Base-by-base conservation (phyloP, 2,329 filamentous ascomycete species). In the Pseudogymnoascus sp. region DNA sequence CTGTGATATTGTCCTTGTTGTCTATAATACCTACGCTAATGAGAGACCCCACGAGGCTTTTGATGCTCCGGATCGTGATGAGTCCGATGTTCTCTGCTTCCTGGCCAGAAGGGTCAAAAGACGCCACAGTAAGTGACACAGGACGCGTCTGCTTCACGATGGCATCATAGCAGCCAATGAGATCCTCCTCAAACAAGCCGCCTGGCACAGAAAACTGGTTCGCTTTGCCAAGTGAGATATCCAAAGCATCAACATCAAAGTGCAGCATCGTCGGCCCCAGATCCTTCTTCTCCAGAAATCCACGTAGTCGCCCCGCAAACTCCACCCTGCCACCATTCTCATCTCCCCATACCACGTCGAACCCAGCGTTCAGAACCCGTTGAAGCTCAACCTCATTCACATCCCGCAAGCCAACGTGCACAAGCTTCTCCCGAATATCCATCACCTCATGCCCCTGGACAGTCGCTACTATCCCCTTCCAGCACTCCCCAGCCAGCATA, bases 191-290 rank as follows among this genome's bases (percentile, higher is more conserved):
- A n/a, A 70, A 53, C 33, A 78, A 35, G 0, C 74, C 75, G 1
- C 74, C 75, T 1, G 71, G 69, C 0, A 72, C 74, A 23, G 74
- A 71, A 62, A 73, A 76, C 36, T 72, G 72, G 63, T 77, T 76
- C 3, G 71, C 74, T n/a, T 68, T 69, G 0, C 75, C 75, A 11
- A 75, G 65, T 0, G 70, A 72, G 2, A 69, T 64, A 50, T 77
- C 75, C 3, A 77, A 65, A 3, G 70, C 67, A 61, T 76, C 76
- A 4, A 76, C 67, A 50, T 77, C 75, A 1, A 77, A 61, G 53
- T 77, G 76, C 6, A 76, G 71, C 61, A 75, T 66, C 1, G 71
- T 69, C 15, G 62, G 60, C 26, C 60, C 62, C 47, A 66, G 69
- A n/a, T 61, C 63, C 31, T 31, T 44, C 28, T 59, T 21, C 5